Conservation (phyloP, 1,139 yeast species). For the Meyerozyma carpophila region DNA sequence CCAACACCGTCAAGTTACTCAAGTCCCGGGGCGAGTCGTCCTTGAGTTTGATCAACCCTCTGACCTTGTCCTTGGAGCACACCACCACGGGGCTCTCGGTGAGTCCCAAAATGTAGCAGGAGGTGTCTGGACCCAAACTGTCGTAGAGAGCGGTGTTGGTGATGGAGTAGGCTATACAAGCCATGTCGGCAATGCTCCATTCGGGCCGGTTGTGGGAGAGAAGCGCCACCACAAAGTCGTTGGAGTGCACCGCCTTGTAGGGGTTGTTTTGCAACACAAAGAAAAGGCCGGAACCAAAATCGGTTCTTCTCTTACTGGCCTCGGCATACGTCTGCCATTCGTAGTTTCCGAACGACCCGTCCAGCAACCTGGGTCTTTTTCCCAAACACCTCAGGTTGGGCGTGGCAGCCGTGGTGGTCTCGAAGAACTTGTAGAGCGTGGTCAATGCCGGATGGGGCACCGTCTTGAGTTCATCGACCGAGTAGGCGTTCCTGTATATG, state of each 20-base stretch:
- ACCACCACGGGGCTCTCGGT: conserved; percentile 56
- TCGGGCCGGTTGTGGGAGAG: conserved; percentile 54
- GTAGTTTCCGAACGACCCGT: conserved; percentile 43
- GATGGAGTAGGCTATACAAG: conserved; percentile 46
- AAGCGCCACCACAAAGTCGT: conserved; percentile 45
- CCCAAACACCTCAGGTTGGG: conserved; percentile 49
- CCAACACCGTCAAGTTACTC: conserved; percentile 22
- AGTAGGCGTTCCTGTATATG: conserved; percentile 43
- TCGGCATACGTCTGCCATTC: conserved; percentile 42
- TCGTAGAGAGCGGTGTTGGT: conserved; percentile 61
- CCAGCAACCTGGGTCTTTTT: conserved; percentile 30
- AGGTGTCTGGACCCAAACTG: conserved; percentile 56
- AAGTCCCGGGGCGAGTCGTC: conserved; percentile 16
- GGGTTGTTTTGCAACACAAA: conserved; percentile 44
- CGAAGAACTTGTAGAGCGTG: conserved; percentile 48
- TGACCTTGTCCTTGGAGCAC: conserved; percentile 43
- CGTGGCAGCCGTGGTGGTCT: conserved; percentile 28
- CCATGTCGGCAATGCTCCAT: conserved; percentile 59
- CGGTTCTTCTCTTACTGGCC: conserved; percentile 35
- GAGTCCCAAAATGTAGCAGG: conserved; percentile 51
- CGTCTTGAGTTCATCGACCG: conserved; percentile 34
- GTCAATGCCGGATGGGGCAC: conserved; percentile 44
- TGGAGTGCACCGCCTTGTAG: conserved; percentile 17
- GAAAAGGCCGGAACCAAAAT: conserved; percentile 63
- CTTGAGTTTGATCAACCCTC: conserved; percentile 34